phyloP scores from a whole-genome alignment of 352 stramenopile species.

The Aphanomyces stellatus region DNA sequence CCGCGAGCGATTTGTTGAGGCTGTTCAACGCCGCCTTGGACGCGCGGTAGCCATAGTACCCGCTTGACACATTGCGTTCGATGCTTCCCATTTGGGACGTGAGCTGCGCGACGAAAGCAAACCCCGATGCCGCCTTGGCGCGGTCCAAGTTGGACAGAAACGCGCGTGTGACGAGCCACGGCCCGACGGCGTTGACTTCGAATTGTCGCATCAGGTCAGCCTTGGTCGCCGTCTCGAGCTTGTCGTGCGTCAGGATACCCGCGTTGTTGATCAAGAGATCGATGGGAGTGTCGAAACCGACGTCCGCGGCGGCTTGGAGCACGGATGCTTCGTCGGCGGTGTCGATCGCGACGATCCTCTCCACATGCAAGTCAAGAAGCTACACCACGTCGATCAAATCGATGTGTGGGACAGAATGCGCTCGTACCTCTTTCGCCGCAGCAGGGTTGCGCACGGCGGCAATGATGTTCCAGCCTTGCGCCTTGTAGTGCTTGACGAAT shows the following conservation, averaged over 20 bases:
- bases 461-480: slow-evolving; percentile 26
- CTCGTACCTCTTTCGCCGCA: neutral
- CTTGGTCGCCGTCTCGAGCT: slow-evolving; percentile 32
- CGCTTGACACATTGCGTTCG: slow-evolving; percentile 22
- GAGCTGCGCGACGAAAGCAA: slow-evolving; percentile 33
- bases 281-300: slow-evolving; percentile 27
- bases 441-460: slow-evolving; percentile 18
- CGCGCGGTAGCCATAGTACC: slow-evolving; percentile 23
- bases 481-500: slow-evolving; percentile 25
- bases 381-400: neutral
- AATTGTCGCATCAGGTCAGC: slow-evolving; percentile 47
- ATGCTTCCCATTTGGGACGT: slow-evolving; percentile 25
- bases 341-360: slow-evolving; percentile 6
- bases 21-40: slow-evolving; percentile 67
- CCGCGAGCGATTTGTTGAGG: slow-evolving; percentile 33
- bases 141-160: slow-evolving; percentile 37
- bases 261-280: slow-evolving; percentile 61
- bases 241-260: slow-evolving; percentile 27
- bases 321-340: slow-evolving; percentile 4
- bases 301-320: neutral
- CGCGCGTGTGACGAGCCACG: slow-evolving; percentile 46
- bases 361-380: slow-evolving; percentile 15
- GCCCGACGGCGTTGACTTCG: slow-evolving; percentile 50
- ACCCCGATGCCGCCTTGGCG: slow-evolving; percentile 20
- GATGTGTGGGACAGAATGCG: neutral